Evolutionary conservation across 768 basidiomycete genomes (phyloP).

Genomic region (Royoungia palumana): DNA sequence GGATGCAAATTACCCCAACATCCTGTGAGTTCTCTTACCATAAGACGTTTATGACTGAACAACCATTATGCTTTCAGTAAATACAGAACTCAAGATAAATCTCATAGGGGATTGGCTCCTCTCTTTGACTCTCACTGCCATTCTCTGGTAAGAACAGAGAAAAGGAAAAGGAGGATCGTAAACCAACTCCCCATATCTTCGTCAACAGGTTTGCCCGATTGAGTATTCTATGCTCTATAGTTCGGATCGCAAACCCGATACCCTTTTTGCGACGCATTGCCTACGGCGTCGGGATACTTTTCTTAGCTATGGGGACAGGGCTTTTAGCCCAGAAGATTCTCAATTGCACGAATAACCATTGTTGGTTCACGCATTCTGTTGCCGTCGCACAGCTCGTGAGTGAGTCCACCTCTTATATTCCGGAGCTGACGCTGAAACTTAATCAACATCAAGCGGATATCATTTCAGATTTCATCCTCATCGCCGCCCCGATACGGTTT

Average conservation of each 20-base stretch:
- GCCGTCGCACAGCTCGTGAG: conserved; percentile 7
- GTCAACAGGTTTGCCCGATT: conserved; percentile 4
- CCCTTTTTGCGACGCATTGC: neutral
- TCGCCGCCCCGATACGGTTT: neutral
- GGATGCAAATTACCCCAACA: neutral
- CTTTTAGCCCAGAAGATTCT: conserved; percentile 1
- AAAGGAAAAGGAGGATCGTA: neutral
- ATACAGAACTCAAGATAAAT: no score
- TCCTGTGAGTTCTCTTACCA: no score
- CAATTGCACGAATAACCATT: neutral
- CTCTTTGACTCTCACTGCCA: neutral
- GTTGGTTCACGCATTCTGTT: neutral
- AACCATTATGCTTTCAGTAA: no score
- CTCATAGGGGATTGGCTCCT: no score
- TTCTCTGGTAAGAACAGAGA: conserved; percentile 2
- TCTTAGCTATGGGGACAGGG: conserved; percentile 1
- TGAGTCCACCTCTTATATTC: neutral
- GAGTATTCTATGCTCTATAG: conserved; percentile 8
- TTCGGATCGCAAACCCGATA: conserved; percentile 8
- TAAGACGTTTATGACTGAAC: no score
- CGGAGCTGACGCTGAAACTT: neutral
- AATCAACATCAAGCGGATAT: neutral
- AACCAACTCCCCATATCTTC: neutral
- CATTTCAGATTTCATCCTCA: neutral
- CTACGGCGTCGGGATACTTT: neutral